Percentiles rank a stretch among this genome's conserved stretches.
Conservation (phyloP, 1,284 basidiomycete species). For the Puccinia horiana region DNA sequence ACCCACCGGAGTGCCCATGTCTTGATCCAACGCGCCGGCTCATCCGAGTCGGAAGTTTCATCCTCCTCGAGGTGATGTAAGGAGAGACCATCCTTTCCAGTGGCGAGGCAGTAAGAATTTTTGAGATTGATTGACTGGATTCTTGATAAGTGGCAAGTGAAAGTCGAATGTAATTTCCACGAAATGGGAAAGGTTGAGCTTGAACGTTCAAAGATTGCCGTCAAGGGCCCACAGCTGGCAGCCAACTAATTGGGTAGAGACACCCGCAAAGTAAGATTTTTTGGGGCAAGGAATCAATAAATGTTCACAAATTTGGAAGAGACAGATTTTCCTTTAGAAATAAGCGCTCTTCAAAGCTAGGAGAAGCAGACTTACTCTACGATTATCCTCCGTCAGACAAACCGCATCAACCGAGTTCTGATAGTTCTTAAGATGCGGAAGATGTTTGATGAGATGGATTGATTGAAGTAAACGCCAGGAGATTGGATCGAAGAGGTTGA, state of each 20-base stretch:
- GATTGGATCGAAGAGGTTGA: slow-evolving; percentile 20
- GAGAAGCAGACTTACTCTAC: neutral
- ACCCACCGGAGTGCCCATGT: slow-evolving; percentile 28
- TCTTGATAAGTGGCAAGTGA: slow-evolving; percentile 15
- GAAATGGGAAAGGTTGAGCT: neutral
- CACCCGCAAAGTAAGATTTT: no score
- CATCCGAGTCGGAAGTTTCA: neutral
- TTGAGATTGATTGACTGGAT: slow-evolving; percentile 27
- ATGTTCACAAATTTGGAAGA: neutral
- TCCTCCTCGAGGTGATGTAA: slow-evolving; percentile 26
- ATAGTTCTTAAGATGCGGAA: slow-evolving; percentile 7
- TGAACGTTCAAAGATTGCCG: slow-evolving; percentile 28
- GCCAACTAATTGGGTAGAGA: slow-evolving; percentile 3
- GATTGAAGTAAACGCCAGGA: slow-evolving; percentile 16
- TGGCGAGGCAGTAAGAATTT: slow-evolving; percentile 17
- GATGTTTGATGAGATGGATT: slow-evolving; percentile 25
- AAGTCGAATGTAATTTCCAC: slow-evolving; percentile 44
- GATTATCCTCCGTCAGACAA: slow-evolving; percentile 9
- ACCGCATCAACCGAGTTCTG: slow-evolving; percentile 26
- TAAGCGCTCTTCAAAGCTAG: neutral
- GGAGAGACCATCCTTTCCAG: slow-evolving; percentile 35
- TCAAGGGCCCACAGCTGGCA: slow-evolving; percentile 24
- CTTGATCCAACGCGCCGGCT: slow-evolving; percentile 33
- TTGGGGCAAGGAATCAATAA: slow-evolving; percentile 1
- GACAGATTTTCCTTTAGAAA: neutral